Conservation (phyloP, 1,284 basidiomycete species). For the Papiliotrema flavescens region DNA sequence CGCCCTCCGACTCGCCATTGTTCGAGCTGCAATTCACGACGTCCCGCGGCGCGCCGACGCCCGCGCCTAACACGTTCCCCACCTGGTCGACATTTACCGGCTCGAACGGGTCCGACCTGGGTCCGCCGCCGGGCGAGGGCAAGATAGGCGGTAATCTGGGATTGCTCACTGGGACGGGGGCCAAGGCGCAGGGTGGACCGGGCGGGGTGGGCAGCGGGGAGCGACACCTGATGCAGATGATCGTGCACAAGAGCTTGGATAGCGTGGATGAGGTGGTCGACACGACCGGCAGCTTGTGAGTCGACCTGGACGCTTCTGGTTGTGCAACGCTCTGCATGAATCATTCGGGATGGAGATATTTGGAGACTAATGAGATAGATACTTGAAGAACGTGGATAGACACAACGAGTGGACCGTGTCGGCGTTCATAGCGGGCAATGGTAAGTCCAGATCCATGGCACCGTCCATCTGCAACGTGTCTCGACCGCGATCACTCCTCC, state of each 20-base stretch:
- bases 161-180: slow-evolving; percentile 1
- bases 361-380: too few relatives aligned
- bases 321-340: too few relatives aligned
- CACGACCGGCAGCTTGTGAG: slow-evolving; percentile 79
- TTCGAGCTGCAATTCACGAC: slow-evolving; percentile 46
- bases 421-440: slow-evolving; percentile 86
- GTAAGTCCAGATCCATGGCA: slow-evolving; percentile 55
- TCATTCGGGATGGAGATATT: too few relatives aligned
- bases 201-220: slow-evolving; percentile 65
- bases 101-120: slow-evolving; percentile 25
- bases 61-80: slow-evolving; percentile 29
- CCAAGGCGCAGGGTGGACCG: slow-evolving; percentile 6
- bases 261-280: slow-evolving; percentile 86
- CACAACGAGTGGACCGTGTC: slow-evolving; percentile 98
- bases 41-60: slow-evolving; percentile 11
- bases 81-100: slow-evolving; percentile 47
- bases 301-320: too few relatives aligned
- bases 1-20: slow-evolving; percentile 47
- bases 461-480: too few relatives aligned
- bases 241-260: slow-evolving; percentile 88
- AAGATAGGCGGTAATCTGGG: slow-evolving; percentile 2
- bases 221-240: slow-evolving; percentile 89
- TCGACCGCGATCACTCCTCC: not conserved
- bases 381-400: slow-evolving; percentile 85
- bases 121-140: slow-evolving; percentile 3